Percentiles rank a stretch among this genome's conserved stretches.
Conservation (phyloP, 805 yeast genomes). For the Zygosaccharomyces siamensis region DNA sequence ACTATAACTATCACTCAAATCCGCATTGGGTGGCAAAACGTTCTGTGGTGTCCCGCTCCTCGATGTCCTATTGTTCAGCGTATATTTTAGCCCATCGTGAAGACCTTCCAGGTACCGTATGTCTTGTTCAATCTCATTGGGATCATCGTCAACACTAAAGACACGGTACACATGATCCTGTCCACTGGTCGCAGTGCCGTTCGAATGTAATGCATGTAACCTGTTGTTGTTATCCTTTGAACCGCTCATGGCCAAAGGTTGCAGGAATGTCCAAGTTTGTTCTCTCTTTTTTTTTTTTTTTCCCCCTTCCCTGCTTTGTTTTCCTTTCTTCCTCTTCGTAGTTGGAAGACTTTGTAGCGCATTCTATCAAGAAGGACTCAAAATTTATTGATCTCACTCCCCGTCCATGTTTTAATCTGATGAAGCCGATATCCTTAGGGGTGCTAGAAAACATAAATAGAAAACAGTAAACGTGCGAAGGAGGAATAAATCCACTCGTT, state of each 20-base stretch:
- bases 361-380: background rate
- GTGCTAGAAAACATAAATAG: background rate
- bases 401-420: conserved; percentile 57
- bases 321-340: background rate
- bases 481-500: background rate
- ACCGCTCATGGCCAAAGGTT: background rate
- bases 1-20: background rate
- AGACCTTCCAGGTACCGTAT: conserved; percentile 66
- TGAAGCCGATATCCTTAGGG: conserved; percentile 45
- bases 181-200: conserved; percentile 23
- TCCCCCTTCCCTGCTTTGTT: background rate
- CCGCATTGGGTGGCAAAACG: background rate
- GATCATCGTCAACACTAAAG: conserved; percentile 79
- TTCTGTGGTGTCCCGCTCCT: conserved; percentile 2
- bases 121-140: conserved; percentile 63
- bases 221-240: conserved; percentile 12
- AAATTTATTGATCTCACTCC: conserved; percentile 41
- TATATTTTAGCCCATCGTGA: conserved; percentile 59
- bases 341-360: background rate
- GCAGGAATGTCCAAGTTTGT: background rate
- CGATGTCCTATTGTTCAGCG: conserved; percentile 28
- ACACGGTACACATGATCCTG: conserved; percentile 36
- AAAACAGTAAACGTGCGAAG: background rate
- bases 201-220: conserved; percentile 14
- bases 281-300: background rate